A percentile compares a stretch with the other conserved stretches of the same genome.
These are phyloP conservation scores for Dipteronia sinensis DNA, from an alignment of 345 rosid genomes.

Conservation along the genomic window DNA sequence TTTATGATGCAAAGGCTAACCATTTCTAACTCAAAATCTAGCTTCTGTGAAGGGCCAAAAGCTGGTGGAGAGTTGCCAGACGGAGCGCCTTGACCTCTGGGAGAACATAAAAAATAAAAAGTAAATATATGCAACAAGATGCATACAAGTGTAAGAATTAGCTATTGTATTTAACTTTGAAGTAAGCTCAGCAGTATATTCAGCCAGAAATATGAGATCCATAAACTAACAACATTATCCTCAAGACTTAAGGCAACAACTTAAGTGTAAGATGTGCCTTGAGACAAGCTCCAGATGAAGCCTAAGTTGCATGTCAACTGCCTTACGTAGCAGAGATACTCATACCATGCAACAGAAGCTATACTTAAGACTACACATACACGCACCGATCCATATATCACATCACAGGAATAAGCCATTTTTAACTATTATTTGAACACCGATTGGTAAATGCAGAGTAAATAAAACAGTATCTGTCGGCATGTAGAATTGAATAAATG, in stretches of 20 bases:
- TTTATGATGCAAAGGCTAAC: conserved; percentile 38
- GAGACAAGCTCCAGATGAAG: neutral
- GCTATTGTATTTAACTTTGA: neutral
- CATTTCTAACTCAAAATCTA: conserved; percentile 99
- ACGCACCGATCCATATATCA: neutral
- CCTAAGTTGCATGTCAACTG: neutral
- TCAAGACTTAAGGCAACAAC: neutral
- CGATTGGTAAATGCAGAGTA: neutral
- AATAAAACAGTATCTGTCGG: neutral
- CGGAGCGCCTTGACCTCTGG: conserved; percentile 89
- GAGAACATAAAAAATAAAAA: conserved; percentile 22
- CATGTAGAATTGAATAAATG: neutral
- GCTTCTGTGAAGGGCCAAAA: conserved; percentile 88
- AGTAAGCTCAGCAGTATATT: neutral
- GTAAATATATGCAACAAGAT: neutral
- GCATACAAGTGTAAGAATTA: neutral
- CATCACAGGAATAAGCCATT: neutral
- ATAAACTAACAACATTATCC: neutral
- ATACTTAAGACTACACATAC: neutral
- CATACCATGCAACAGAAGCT: neutral
- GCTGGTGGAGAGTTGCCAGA: conserved; percentile 66
- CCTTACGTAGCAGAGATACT: neutral
- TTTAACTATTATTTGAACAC: neutral
- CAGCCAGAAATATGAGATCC: neutral
- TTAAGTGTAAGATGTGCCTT: neutral